Evolutionary conservation across 805 yeast genomes (phyloP), one percentile per base, ranked within the genome.

Genomic region (Saturnispora halmiae): DNA sequence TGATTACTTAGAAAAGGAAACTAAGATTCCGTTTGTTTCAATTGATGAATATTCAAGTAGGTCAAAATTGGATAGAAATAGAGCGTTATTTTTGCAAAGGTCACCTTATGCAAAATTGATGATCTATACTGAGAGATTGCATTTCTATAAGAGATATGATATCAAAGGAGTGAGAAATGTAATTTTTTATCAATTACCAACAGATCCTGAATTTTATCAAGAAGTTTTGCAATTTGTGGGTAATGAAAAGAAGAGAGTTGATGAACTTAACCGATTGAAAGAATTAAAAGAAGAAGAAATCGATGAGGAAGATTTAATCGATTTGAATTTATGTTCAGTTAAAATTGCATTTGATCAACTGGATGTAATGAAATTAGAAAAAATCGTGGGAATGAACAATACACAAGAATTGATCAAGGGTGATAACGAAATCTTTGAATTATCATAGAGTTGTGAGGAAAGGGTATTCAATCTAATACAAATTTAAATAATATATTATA

Each of bases 121-220:
- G 65, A 61, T 92, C n/a, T 90, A 90, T 61, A 84, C 96, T 0
- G 97, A 90, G 54, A 79, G 98, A 69, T 66, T 90, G 56, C 97
- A 92, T 60, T 92, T 85, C 56, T 92, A 79, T 65, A 75, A 95
- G 48, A 71, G 97, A 39, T 88, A 73, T 58, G 88, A 83, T 43
- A 67, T 92, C 38, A 75, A 72, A 44, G 97, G 97, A 21, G 95
- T 85, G 18, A 80, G 82, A 54, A 82, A 79, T 42, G 70, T 92
- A 14, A 58, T 90, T 6, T 77, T 92, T 65, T 92, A 86, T 59
- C 85, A 81, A 26, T 69, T 83, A 16, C 97, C 98, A 11, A 67
- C 79, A 13, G 87, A 90, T 56, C 95, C 96, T 7, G 56, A 69
- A 31, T 92, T 86, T 55, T 92, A 88, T 60, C 69, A 72, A 24